phyloP scores from a whole-genome alignment of 306 rosid species.

The Rosa lucieae region DNA sequence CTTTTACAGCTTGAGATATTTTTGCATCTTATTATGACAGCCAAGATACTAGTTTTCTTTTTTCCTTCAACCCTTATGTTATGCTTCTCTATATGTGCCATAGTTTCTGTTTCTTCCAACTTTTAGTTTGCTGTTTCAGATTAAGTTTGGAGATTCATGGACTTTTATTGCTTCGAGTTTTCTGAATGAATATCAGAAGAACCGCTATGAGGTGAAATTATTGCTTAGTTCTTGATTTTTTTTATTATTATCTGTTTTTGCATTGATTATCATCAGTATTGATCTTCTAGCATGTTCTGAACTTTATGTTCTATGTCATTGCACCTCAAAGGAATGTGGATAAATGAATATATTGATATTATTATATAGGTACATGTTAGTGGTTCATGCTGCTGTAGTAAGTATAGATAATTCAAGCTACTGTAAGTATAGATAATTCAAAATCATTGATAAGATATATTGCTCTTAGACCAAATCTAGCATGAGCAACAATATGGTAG shows the following conservation, averaged over 20 bases:
- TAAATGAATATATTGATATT: neutral
- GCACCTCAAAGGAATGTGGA: neutral
- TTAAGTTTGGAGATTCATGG: slow-evolving; percentile 80
- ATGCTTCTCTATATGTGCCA: slow-evolving; percentile 8
- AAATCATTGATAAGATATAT: neutral
- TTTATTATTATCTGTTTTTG: neutral
- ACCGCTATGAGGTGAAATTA: slow-evolving; percentile 63
- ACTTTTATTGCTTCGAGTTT: slow-evolving; percentile 72
- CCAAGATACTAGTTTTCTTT: neutral
- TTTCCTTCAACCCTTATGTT: slow-evolving; percentile 10
- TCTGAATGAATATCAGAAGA: slow-evolving; percentile 63
- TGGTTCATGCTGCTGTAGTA: neutral
- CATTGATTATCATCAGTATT: neutral
- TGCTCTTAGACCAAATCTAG: neutral
- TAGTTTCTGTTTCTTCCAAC: neutral
- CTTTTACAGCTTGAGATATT: slow-evolving; percentile 4
- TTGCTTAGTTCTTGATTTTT: slow-evolving; percentile 6
- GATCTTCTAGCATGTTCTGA: slow-evolving; percentile 14
- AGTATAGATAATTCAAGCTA: neutral
- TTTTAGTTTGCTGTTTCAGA: slow-evolving; percentile 50
- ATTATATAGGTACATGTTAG: neutral
- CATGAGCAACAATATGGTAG: neutral
- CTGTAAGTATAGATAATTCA: neutral
- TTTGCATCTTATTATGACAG: neutral
- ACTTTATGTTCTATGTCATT: neutral